Percentiles rank a stretch among this genome's conserved stretches.
Evolutionary conservation across 78 protist species (phyloP).

Genomic region (Dictyostelium intermedium): DNA sequence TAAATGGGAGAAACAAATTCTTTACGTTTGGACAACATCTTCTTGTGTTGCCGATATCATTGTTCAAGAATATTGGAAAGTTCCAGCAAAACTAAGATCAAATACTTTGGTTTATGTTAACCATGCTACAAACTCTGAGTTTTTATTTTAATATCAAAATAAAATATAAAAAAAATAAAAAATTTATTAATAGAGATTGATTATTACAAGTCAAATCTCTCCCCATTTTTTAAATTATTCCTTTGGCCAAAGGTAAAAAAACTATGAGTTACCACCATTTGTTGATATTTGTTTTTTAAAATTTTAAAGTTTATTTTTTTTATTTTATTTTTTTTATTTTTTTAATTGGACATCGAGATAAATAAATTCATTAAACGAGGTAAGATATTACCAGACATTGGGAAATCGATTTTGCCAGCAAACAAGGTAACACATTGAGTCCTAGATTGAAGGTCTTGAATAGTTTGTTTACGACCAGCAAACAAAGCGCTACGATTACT

Average conservation of each 20-base stretch:
- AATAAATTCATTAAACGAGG: constrained; percentile 56
- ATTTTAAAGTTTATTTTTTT: background rate
- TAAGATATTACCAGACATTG: constrained; percentile 50
- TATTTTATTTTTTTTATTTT: background rate
- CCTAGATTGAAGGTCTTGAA: constrained; percentile 29
- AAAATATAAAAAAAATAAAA: background rate
- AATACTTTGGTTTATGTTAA: constrained; percentile 68
- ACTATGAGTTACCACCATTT: too few species aligned
- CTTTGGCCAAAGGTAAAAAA: too few species aligned
- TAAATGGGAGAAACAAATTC: constrained; percentile 87
- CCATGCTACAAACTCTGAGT: constrained; percentile 52
- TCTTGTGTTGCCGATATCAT: constrained; percentile 42
- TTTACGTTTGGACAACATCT: constrained; percentile 76
- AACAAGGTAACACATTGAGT: constrained; percentile 25
- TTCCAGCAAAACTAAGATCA: constrained; percentile 56
- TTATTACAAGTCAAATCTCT: too few species aligned
- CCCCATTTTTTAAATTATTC: too few species aligned
- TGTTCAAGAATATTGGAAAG: constrained; percentile 58
- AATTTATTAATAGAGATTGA: too few species aligned
- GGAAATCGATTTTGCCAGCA: constrained; percentile 75
- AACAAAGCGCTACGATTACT: background rate
- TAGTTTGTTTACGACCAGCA: constrained; percentile 4
- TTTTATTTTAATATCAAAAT: constrained; percentile 22
- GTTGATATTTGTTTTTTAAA: background rate
- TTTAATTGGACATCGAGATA: background rate